Base-by-base conservation (phyloP, 257 asterid genomes). In the Solanum megistacrolobum region DNA sequence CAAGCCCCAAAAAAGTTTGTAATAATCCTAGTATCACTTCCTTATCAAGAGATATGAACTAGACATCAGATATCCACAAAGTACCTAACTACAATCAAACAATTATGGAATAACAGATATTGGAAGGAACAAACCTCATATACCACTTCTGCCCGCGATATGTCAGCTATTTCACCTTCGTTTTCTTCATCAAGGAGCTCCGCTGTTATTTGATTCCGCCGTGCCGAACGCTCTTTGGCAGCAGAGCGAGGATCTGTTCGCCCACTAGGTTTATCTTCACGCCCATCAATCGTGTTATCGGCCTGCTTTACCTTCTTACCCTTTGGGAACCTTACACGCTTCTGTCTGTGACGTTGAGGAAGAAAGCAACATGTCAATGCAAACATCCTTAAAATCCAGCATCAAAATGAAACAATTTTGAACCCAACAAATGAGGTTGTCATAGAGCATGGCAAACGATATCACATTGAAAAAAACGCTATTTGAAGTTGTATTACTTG, bases 261-360 rank as follows among this genome's bases (percentile, higher is more conserved):
- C 35, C 52, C 89, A 65, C 85, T 76, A 29, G 95, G 92, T 72
- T 88, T 38, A 65, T 88, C 94, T 88, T 89, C 94, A 35, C 66
- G 87, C 12, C 88, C 83, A 89, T 91, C 93, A n/a, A 41, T 29
- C 27, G 93, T 95, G 90, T 74, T 41, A 65, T 96, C 98, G 41
- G 92, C 98, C 81, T 71, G 87, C 94, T 94, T 96, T 83, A 90
- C 89, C 93, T 96, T 97, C 92, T 94, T 97, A 48, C 99, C 99
- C 89, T 96, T 97, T 14, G 99, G 99, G 90, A 96, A 96, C 93
- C 99, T 92, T 86, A 91, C 94, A 88, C 91, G 90, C 89, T 96
- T 97, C 90, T 92, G 97, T 92, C 99, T 97, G 91, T 8, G 79
- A 55, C n/a, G 82, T 66, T 68, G 74, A 29, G 74, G 11, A 69